Base-by-base conservation (phyloP, 495 filamentous ascomycete genomes). In the Penicillium steckii region DNA sequence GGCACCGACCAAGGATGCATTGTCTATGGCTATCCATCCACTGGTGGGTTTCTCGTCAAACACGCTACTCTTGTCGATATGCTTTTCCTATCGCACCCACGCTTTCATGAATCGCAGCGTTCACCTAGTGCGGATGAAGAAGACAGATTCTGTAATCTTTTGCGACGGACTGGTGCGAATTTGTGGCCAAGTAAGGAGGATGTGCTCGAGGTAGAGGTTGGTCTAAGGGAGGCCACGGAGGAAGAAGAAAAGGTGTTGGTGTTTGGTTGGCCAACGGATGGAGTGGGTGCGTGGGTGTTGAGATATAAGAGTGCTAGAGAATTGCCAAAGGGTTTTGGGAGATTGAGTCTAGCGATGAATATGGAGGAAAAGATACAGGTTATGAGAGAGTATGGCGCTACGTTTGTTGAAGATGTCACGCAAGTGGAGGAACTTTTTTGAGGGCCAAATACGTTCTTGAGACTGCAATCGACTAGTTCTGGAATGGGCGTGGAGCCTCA, bases 11-110 rank as follows among this genome's bases (percentile, higher is more conserved):
- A 6, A 24, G 56, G 51, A 51, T 59, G 51, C 42, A 19, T 41
- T 3, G 46, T 52, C 46, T 59, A 55, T 47, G 47, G 56, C 35
- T 55, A 55, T 17, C 56, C 51, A 17, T 59, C 56, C 18, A 50
- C 47, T 42, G 23, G 47, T 9, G 47, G 35, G 17, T 15, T 50
- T 43, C 35, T 50, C 9, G 17, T 42, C 33, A 50, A 50, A 50
- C 35, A 50, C 3, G 47, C 35, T n/a, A n/a, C 27, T 24, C 47
- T 41, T 48, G 1, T 41, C 25, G 47, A 50, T 3, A 42, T 50
- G 37, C 23, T 41, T 15, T 50, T 50, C 37, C 25, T 50, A 32
- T 50, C 35, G 8, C 35, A 29, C 33, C 37, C 35, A 2, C 33
- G 35, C 35, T 29, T 13, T 32, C 18, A 30, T 22, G 35, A 6